These are phyloP conservation scores for Cladosporium sp. DNA, from an alignment of 2,329 filamentous ascomycete genomes.

Conservation along the genomic window DNA sequence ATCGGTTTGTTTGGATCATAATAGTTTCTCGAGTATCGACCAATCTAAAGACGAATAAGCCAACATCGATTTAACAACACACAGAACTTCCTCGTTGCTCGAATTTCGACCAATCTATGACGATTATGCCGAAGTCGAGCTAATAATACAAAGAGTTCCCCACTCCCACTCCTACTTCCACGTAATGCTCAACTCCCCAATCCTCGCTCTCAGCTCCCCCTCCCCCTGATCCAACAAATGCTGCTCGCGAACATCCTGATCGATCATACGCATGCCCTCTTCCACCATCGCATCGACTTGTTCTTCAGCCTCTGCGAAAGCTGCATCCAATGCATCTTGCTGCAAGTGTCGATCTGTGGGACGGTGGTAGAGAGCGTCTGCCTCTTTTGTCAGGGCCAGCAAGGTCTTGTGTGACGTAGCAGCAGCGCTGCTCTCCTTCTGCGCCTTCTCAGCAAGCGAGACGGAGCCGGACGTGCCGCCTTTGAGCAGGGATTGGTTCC, in stretches of 20 bases:
- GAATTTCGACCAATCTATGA: too few species aligned
- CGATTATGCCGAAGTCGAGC: too few species aligned
- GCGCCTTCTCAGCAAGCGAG: slow-evolving; percentile 4
- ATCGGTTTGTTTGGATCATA: too few species aligned
- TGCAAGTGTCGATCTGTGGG: not conserved
- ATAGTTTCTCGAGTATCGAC: too few species aligned
- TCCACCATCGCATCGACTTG: not conserved
- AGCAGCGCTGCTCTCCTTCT: not conserved
- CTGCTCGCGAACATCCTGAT: not conserved
- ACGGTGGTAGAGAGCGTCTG: not conserved
- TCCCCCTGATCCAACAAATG: not conserved
- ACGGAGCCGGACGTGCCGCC: not conserved
- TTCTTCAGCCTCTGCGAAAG: not conserved
- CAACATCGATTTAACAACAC: too few species aligned
- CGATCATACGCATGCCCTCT: not conserved
- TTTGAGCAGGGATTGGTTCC: not conserved
- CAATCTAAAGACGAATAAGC: too few species aligned
- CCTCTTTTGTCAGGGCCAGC: not conserved
- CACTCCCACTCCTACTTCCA: too few species aligned
- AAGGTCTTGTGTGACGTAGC: not conserved
- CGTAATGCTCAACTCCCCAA: too few species aligned
- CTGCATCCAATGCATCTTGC: not conserved
- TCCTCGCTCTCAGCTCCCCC: too few species aligned
- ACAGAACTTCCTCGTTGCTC: too few species aligned
- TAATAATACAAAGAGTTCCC: too few species aligned